Evolutionary conservation across 1,284 basidiomycete genomes (phyloP), one percentile per base, ranked within the genome.

Genomic region (Xerocomus nothofagi): DNA sequence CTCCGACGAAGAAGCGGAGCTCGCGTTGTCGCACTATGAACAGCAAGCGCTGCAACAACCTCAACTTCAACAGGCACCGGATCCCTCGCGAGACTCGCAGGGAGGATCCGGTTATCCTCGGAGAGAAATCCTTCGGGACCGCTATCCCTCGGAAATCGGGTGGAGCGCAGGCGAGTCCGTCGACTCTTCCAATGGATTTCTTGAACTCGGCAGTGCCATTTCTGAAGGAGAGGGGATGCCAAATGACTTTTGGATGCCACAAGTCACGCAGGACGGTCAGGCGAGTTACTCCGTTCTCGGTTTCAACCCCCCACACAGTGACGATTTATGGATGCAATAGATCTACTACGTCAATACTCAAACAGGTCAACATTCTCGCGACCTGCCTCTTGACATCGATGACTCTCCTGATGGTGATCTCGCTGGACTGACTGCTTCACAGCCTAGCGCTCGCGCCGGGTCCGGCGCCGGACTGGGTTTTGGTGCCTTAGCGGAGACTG

Each of bases 261-360:
- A 83, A 60, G 83, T 91, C 27, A 80, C 82, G 6, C 67, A 76
- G 43, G 82, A 88, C 62, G 86, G 87, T 49, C 86, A 88, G 76
- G 88, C 86, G 60, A 68, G 81, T 66, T 43, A 29, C 44, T 50
- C 39, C 18, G 41, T 42, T 23, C 24, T 24, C 44, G 10, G 6
- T 30, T 20, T 36, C 18, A 33, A 24, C 39, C 37, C 43, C 39
- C 37, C 43, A 39, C 49, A n/a, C 33, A 15, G 10, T 23, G 15
- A 45, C 30, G n/a, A 33, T 51, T 49, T 6, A 56, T 30, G 47
- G 4, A 24, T 30, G 14, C 21, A 21, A 49, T 31, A 98, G 89
- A 91, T 98, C 66, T 93, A 87, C 75, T 98, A 97, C 71, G 81
- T 92, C 58, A 98, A 98, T 64, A 90, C 89, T 0, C 80, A 89